Base-by-base conservation (phyloP, 352 stramenopile species). In the Phytophthora hibernalis region DNA sequence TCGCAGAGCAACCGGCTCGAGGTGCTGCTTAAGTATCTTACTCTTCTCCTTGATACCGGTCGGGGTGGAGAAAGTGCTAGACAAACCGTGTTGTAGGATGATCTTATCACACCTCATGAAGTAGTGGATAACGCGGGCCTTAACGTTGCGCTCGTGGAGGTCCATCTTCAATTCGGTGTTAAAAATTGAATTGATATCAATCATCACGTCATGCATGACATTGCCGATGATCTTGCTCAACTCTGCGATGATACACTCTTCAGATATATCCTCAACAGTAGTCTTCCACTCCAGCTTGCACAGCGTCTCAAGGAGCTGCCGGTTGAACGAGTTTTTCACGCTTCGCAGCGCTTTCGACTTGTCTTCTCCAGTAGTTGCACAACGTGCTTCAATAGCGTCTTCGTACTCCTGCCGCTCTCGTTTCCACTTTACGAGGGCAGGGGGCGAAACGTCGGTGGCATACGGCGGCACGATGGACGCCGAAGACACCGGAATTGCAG, bases 201-300 rank as follows among this genome's bases (percentile, higher is more conserved):
- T 7, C 9, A 61, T 30, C 1, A 16, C 38, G 16, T 63, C 44
- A 35, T 63, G 50, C 62, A 62, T 76, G 13, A 72, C 42, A 4
- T 30, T 69, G n/a, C n/a, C n/a, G n/a, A n/a, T n/a, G n/a, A n/a
- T n/a, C n/a, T n/a, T n/a, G n/a, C n/a, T n/a, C n/a, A n/a, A n/a
- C n/a, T n/a, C n/a, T n/a, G 9, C 44, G 0, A 61, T 21, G 6
- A 71, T 60, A 1, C 40, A 12, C 1, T 59, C 54, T 0, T 71
- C 62, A 0, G 67, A 71, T 1, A 79, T 15, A 1, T 66, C 54
- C 16, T 74, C 59, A 0, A 69, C n/a, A 2, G 51, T 68, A 0
- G 64, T 55, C n/a, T 0, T 35, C 57, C 66, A 74, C 21, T 76
- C 54, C 0, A 63, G 45, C 26, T 68, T 61, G 54, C 71, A 79